Evolutionary conservation across 1,284 basidiomycete species (phyloP).

Genomic region (Rhodofomes roseus): DNA sequence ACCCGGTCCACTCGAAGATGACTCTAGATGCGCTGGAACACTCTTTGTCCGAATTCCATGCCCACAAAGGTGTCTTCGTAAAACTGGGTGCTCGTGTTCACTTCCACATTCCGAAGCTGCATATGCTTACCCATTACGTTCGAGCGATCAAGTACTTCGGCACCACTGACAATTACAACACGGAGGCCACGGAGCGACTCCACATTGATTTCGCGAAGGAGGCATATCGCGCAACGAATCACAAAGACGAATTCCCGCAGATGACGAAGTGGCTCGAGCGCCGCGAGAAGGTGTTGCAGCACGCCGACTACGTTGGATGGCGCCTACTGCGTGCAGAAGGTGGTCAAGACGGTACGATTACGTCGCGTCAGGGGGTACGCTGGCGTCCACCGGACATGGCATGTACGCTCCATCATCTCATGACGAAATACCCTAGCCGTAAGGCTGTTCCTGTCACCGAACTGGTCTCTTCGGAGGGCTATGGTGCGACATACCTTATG

Average conservation of each 20-base stretch:
- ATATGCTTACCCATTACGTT: slow-evolving; percentile 22
- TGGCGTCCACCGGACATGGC: background rate
- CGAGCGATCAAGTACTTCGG: slow-evolving; percentile 17
- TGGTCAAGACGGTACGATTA: background rate
- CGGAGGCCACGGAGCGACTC: too few species aligned
- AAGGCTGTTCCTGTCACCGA: background rate
- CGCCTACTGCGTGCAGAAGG: background rate
- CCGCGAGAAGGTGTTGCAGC: slow-evolving; percentile 10
- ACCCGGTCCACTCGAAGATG: slow-evolving; percentile 13
- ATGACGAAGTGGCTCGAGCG: slow-evolving; percentile 33
- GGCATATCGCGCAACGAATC: too few species aligned
- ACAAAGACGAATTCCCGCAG: slow-evolving; percentile 28
- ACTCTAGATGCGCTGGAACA: slow-evolving; percentile 18
- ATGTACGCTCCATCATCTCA: background rate
- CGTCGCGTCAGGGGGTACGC: background rate
- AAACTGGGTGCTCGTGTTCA: slow-evolving; percentile 17
- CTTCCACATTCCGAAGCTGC: slow-evolving; percentile 29
- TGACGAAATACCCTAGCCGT: background rate
- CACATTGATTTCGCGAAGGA: too few species aligned
- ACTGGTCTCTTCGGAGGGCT: background rate
- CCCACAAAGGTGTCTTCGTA: slow-evolving; percentile 23
- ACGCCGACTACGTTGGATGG: slow-evolving; percentile 1
- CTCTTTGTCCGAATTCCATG: slow-evolving; percentile 24
- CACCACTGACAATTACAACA: slow-evolving; percentile 23
- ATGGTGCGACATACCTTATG: slow-evolving; percentile 20